Percentiles rank a stretch among this genome's conserved stretches.
phyloP scores from a whole-genome alignment of 2,329 filamentous ascomycete species.

The Sporothrix dimorphospora region DNA sequence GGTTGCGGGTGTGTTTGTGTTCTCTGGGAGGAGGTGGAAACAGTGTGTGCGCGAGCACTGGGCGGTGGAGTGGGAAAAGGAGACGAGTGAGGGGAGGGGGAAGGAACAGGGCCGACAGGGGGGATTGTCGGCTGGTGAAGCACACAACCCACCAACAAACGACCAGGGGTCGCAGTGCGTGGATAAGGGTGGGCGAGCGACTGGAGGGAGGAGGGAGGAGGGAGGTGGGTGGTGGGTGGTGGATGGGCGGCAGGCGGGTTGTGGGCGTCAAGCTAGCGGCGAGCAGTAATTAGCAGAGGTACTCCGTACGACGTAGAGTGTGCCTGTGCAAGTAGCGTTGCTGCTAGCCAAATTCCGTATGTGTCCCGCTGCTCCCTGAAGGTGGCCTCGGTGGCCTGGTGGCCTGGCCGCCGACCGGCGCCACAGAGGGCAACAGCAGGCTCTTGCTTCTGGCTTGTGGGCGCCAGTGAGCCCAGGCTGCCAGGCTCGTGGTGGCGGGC shows the following conservation, averaged over 20 bases:
- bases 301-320: too few relatives aligned
- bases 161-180: conserved; percentile 6
- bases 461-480: too few relatives aligned
- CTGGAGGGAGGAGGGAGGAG: too few relatives aligned
- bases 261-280: conserved; percentile 15
- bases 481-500: conserved; percentile 9
- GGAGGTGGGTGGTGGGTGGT: not conserved
- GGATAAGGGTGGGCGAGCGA: not conserved
- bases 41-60: conserved; percentile 7
- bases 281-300: not conserved
- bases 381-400: not conserved
- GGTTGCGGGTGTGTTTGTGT: not conserved
- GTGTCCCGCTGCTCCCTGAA: not conserved
- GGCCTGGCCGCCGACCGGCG: not conserved
- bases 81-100: conserved; percentile 11
- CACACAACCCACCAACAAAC: conserved; percentile 17
- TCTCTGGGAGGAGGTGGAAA: not conserved
- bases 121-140: conserved; percentile 25
- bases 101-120: conserved; percentile 10
- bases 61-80: conserved; percentile 1
- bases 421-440: not conserved
- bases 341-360: not conserved
- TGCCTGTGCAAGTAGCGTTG: conserved; percentile 6
- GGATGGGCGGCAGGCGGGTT: conserved; percentile 9
- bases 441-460: too few relatives aligned